A percentile compares a stretch with the other conserved stretches of the same genome.
These are phyloP conservation scores for Ochetophila trinervis DNA, from an alignment of 306 rosid genomes.

Conservation along the genomic window DNA sequence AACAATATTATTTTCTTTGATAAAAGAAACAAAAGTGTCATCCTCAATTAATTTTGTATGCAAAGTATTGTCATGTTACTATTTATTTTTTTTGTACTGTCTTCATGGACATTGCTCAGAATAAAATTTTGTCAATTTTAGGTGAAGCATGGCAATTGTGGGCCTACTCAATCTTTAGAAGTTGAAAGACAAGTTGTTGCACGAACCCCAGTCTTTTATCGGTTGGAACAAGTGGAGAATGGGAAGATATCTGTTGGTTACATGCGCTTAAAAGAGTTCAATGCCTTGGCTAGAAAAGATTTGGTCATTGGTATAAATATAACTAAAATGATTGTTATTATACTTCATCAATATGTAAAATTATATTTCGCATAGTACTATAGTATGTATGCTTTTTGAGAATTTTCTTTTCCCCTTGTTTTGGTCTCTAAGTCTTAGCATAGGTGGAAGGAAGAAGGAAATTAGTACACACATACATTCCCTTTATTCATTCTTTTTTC, in stretches of 20 bases:
- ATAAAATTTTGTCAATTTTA: slow-evolving; percentile 31
- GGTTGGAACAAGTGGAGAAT: slow-evolving; percentile 69
- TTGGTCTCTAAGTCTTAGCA: neutral
- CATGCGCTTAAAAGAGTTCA: slow-evolving; percentile 87
- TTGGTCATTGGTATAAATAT: slow-evolving; percentile 62
- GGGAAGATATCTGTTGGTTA: slow-evolving; percentile 69
- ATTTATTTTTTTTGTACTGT: slow-evolving; percentile 24
- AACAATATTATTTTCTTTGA: neutral
- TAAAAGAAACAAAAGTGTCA: neutral
- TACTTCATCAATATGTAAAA: neutral
- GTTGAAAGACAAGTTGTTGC: slow-evolving; percentile 86
- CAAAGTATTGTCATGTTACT: slow-evolving; percentile 15
- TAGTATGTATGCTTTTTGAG: neutral
- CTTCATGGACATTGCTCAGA: slow-evolving; percentile 26
- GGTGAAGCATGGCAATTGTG: slow-evolving; percentile 94
- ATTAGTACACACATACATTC: neutral
- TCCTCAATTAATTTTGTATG: neutral
- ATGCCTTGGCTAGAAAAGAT: slow-evolving; percentile 95
- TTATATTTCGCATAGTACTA: neutral
- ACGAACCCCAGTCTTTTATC: slow-evolving; percentile 82
- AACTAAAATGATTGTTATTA: neutral
- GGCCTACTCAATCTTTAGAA: slow-evolving; percentile 70
- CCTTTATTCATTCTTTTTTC: neutral
- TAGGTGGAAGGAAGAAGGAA: slow-evolving; percentile 2
- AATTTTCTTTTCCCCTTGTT: slow-evolving; percentile 1